phyloP scores from a whole-genome alignment of 768 basidiomycete genomes.

The Mrakia gelida region DNA sequence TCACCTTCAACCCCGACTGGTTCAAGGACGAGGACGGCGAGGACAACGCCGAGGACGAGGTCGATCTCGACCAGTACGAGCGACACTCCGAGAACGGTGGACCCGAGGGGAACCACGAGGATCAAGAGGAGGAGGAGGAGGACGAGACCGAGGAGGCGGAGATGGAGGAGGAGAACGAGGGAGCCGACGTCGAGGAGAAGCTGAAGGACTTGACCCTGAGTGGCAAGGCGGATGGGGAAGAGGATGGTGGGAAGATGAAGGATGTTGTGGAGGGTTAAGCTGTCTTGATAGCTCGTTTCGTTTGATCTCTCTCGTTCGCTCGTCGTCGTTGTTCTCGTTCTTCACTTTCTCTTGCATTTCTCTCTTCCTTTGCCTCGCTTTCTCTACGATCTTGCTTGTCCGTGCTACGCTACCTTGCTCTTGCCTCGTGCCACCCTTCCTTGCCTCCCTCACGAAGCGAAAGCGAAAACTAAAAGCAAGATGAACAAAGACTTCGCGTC shows the following conservation, averaged over 20 bases:
- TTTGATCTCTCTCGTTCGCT: no score
- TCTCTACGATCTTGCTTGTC: no score
- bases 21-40: slow-evolving; percentile 70
- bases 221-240: background rate
- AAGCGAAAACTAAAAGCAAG: no score
- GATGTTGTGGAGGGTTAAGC: background rate
- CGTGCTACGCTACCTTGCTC: no score
- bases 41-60: slow-evolving; percentile 39
- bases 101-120: background rate
- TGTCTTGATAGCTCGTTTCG: no score
- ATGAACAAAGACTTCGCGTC: no score
- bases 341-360: no score
- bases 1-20: slow-evolving; percentile 94
- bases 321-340: no score
- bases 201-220: background rate
- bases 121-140: background rate
- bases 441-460: no score
- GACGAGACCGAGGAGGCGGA: background rate
- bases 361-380: no score
- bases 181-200: background rate
- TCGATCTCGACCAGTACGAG: slow-evolving; percentile 39
- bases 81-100: background rate
- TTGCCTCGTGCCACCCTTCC: no score
- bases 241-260: background rate
- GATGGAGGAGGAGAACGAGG: background rate